Base-by-base conservation (phyloP, 345 rosid species). In the Ceriops decandra region DNA sequence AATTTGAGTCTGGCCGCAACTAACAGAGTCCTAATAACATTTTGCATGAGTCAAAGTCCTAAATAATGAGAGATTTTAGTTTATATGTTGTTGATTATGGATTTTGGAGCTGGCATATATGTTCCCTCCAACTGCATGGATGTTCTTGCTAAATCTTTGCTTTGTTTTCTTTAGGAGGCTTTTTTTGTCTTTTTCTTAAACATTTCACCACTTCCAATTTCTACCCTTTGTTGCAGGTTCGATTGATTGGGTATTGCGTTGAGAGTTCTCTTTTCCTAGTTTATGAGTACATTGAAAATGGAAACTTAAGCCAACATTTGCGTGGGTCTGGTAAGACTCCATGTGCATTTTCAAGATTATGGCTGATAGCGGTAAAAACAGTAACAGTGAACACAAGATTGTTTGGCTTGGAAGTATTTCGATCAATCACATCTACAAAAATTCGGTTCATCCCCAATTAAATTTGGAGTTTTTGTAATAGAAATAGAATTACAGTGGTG, bases 241-340 rank as follows among this genome's bases (percentile, higher is more conserved):
- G 96, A 3, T 62, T 91, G 76, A 90, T 95, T 49, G 99, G 99
- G 64, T 91, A 90, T 72, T 95, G 99, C 78, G 93, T 90, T 30
- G 97, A 95, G 74, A 90, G 92, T 60, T 91, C 93, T 72, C 96
- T 95, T 57, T 95, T 88, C 79, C 79, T 95, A 3, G 93, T 95
- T 5, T 95, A 95, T 27, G 99, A 91, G 64, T 95, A 46, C 81
- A 85, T 91, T 20, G 98, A 91, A 76, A 95, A 91, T 76, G 99
- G 99, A 60, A 91, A 90, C 83, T 85, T 95, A 73, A 90, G 95
- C 68, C 83, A 95, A 67, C 98, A 90, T 82, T 84, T 95, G 79
- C 95, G 83, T 56, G 92, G 98, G n/a, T 66, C 96, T 71, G 91
- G 99, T 90, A 72, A 75, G 80, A 33, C 36, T 58, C 28, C 30